These are phyloP conservation scores for Neopestalotiopsis rosae DNA, from an alignment of 2,329 filamentous ascomycete genomes.

Conservation along the genomic window DNA sequence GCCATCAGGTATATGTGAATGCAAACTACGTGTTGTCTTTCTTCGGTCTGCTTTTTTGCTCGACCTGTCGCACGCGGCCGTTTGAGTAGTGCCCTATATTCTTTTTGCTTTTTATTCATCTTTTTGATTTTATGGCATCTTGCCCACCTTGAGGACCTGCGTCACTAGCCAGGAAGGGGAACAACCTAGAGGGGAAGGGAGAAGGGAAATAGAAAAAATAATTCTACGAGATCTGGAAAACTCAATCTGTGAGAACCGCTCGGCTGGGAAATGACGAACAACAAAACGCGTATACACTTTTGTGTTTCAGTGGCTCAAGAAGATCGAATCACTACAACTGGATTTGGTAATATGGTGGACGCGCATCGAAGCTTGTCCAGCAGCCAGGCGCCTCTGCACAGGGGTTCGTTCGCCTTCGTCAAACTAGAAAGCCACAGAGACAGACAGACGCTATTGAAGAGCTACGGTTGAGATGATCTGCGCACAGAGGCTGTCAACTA, in stretches of 20 bases:
- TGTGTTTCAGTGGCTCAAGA: not conserved
- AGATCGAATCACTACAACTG: not conserved
- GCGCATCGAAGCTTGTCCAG: not conserved
- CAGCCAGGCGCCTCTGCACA: not conserved
- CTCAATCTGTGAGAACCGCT: slow-evolving; percentile 6
- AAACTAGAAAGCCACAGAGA: not conserved
- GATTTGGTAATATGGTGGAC: not conserved
- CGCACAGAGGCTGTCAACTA: not conserved
- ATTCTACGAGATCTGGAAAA: not conserved
- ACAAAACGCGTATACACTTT: not conserved
- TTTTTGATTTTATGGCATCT: not conserved
- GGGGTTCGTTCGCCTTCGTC: not conserved
- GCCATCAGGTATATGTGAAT: not conserved
- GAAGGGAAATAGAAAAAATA: too few species aligned
- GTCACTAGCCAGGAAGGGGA: too few species aligned
- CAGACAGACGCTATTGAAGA: not conserved
- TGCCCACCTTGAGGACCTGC: not conserved
- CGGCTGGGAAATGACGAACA: slow-evolving; percentile 8
- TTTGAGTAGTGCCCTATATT: not conserved
- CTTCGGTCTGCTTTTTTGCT: not conserved
- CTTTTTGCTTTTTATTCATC: not conserved
- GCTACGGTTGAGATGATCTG: not conserved
- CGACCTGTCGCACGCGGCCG: not conserved
- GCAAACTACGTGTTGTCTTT: not conserved
- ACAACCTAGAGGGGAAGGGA: too few species aligned